Conservation (phyloP, 805 yeast species). For the Monosporozyma yasuniensis region DNA sequence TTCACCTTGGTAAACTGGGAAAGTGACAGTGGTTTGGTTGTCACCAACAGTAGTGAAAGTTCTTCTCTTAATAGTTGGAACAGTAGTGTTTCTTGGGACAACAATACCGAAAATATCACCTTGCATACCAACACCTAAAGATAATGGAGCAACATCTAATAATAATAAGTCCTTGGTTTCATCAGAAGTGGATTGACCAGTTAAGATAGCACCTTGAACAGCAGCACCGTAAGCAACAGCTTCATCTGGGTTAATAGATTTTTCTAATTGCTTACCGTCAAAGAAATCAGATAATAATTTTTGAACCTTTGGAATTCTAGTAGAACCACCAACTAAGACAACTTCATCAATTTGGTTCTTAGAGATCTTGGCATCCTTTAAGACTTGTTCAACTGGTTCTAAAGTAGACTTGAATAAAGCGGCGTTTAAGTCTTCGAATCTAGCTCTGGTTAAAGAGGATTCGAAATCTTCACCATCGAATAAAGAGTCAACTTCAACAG, state of each 20-base stretch:
- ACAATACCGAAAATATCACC: slow-evolving; percentile 99
- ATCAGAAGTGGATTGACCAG: slow-evolving; percentile 92
- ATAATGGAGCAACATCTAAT: slow-evolving; percentile 96
- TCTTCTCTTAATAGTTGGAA: slow-evolving; percentile 98
- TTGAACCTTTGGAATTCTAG: slow-evolving; percentile 96
- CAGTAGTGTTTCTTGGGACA: slow-evolving; percentile 98
- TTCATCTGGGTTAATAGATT: slow-evolving; percentile 96
- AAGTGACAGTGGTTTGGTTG: slow-evolving; percentile 97
- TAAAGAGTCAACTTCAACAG: slow-evolving; percentile 89
- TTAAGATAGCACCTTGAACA: slow-evolving; percentile 92
- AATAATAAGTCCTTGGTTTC: slow-evolving; percentile 92
- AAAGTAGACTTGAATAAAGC: slow-evolving; percentile 88
- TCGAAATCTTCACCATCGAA: slow-evolving; percentile 94
- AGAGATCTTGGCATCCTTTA: slow-evolving; percentile 83
- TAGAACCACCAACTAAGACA: slow-evolving; percentile 95
- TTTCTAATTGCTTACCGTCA: slow-evolving; percentile 95
- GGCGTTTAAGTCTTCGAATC: slow-evolving; percentile 94
- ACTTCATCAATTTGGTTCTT: slow-evolving; percentile 86
- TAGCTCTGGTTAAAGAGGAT: slow-evolving; percentile 93
- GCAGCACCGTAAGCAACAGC: slow-evolving; percentile 99
- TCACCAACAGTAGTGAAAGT: slow-evolving; percentile 98
- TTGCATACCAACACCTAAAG: slow-evolving; percentile 99
- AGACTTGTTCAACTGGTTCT: slow-evolving; percentile 92
- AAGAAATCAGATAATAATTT: slow-evolving; percentile 92
- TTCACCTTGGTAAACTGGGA: slow-evolving; percentile 99